Conservation (phyloP, 331 rosid species). For the Telfairia occidentalis region DNA sequence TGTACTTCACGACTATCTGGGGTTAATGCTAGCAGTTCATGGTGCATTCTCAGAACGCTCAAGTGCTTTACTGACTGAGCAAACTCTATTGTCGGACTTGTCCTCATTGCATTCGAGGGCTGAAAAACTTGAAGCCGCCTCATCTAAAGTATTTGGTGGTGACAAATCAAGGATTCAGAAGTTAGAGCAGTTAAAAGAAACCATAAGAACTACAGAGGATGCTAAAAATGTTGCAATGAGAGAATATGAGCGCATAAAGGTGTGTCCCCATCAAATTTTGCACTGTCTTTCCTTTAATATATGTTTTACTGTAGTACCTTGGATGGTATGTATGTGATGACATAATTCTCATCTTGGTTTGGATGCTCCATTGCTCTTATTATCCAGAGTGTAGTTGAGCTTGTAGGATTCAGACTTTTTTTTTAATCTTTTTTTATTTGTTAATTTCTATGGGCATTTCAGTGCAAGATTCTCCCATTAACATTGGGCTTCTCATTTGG, state of each 20-base stretch:
- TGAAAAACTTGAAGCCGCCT: slow-evolving; percentile 39
- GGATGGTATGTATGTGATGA: not conserved
- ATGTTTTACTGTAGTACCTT: not conserved
- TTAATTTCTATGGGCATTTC: not conserved
- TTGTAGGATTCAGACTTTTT: not conserved
- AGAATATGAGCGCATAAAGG: slow-evolving; percentile 34
- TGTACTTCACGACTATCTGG: slow-evolving; percentile 36
- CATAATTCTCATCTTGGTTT: not conserved
- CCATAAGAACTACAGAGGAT: slow-evolving; percentile 30
- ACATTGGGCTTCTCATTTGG: not conserved
- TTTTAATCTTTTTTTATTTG: not conserved
- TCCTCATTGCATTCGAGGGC: slow-evolving; percentile 32
- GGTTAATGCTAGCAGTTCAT: slow-evolving; percentile 31
- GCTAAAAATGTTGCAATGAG: slow-evolving; percentile 35
- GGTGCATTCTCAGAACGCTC: slow-evolving; percentile 37
- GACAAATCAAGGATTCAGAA: slow-evolving; percentile 39
- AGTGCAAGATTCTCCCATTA: not conserved
- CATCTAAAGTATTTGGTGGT: slow-evolving; percentile 45
- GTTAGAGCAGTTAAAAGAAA: slow-evolving; percentile 35
- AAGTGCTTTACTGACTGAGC: slow-evolving; percentile 38
- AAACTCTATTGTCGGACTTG: slow-evolving; percentile 35
- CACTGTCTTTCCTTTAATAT: not conserved
- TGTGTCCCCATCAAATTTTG: not conserved
- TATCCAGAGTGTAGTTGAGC: not conserved
- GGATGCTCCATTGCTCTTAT: not conserved